Conservation (phyloP, 768 basidiomycete genomes). For the Porphyrellus cyaneotinctus region DNA sequence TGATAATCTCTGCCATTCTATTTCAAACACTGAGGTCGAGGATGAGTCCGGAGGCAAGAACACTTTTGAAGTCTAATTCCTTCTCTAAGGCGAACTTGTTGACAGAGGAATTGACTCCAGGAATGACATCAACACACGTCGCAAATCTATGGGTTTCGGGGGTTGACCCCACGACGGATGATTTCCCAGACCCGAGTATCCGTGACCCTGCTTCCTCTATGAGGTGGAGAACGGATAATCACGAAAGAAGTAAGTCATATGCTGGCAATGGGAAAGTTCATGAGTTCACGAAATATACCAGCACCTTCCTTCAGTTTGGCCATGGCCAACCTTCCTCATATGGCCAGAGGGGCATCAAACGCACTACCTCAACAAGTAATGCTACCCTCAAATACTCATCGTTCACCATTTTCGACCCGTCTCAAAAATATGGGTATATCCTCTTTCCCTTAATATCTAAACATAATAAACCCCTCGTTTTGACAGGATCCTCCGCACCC, state of each 20-base stretch:
- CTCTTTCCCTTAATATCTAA: not conserved
- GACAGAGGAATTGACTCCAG: conserved; percentile 7
- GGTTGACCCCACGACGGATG: not conserved
- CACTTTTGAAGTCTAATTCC: not conserved
- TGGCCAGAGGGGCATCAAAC: not conserved
- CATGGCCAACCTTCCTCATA: conserved; percentile 5
- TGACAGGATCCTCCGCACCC: conserved; percentile 13
- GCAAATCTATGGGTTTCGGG: not conserved
- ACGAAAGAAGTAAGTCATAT: conserved; percentile 12
- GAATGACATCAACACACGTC: not conserved
- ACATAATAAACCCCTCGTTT: not conserved
- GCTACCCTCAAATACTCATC: not conserved
- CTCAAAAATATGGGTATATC: conserved; percentile 11
- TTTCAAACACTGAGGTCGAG: conserved; percentile 1
- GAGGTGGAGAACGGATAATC: not conserved
- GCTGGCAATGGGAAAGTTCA: not conserved
- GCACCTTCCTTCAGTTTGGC: conserved; percentile 14
- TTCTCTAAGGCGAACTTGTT: not conserved
- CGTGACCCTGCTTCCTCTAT: not conserved
- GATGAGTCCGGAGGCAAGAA: conserved; percentile 7
- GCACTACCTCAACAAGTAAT: not conserved
- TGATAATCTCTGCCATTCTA: not conserved
- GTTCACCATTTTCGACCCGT: conserved; percentile 1
- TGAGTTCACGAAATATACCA: not conserved
- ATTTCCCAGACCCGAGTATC: not conserved